Evolutionary conservation across 129 eudicot species (phyloP).

Genomic region (Flaveria robusta): DNA sequence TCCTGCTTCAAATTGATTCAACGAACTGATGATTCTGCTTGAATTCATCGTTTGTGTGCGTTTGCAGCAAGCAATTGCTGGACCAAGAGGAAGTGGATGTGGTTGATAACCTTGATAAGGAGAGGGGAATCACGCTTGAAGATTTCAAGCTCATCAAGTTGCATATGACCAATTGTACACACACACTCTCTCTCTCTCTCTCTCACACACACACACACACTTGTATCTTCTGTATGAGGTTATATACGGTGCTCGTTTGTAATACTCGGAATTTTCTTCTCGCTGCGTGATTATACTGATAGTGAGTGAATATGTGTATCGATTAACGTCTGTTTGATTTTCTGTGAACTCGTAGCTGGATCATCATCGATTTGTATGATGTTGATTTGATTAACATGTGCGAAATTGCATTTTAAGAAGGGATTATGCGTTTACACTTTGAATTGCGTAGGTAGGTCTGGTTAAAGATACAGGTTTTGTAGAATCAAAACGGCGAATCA

Average conservation of each 20-base stretch:
- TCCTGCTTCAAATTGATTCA: background rate
- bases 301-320: constrained; percentile 4
- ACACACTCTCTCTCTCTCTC: constrained; percentile 17
- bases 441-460: constrained; percentile 10
- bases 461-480: background rate
- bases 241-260: background rate
- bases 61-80: constrained; percentile 70
- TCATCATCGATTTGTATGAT: constrained; percentile 10
- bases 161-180: constrained; percentile 81
- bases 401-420: constrained; percentile 4
- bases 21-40: constrained; percentile 4
- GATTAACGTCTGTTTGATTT: background rate
- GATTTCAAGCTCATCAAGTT: constrained; percentile 94
- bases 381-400: constrained; percentile 15
- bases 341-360: constrained; percentile 9
- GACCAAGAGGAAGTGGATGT: constrained; percentile 90
- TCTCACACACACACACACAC: no score
- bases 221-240: no score
- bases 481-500: background rate
- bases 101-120: constrained; percentile 74
- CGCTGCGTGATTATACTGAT: constrained; percentile 15
- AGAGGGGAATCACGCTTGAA: constrained; percentile 79
- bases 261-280: background rate
- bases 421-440: background rate
- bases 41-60: background rate